Conservation (phyloP, 805 yeast species). For the Lipomyces spencermartinsiae region DNA sequence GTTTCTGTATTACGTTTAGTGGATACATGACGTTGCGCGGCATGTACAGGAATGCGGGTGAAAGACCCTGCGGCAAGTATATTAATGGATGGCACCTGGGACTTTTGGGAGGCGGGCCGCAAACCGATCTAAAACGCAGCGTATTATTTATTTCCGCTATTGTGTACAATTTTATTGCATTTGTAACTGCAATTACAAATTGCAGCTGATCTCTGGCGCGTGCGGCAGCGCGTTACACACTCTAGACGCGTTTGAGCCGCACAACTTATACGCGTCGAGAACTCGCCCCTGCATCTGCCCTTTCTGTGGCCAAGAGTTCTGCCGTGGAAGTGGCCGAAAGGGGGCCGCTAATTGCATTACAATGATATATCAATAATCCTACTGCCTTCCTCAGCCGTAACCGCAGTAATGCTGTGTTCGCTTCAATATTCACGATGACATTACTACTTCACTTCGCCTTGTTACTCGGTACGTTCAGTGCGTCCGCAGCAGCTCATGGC, state of each 20-base stretch:
- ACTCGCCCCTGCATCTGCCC: neutral
- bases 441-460: neutral
- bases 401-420: neutral
- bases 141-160: too few relatives aligned
- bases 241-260: neutral
- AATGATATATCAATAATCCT: neutral
- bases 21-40: too few relatives aligned
- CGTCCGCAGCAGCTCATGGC: slow-evolving; percentile 8
- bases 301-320: neutral
- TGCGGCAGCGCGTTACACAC: neutral
- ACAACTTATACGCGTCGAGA: neutral
- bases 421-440: neutral
- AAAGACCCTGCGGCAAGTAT: too few relatives aligned
- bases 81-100: too few relatives aligned
- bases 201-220: too few relatives aligned
- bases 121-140: too few relatives aligned
- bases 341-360: neutral
- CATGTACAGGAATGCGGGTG: too few relatives aligned
- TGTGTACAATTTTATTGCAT: too few relatives aligned
- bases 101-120: too few relatives aligned
- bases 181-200: too few relatives aligned
- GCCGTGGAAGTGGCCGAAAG: neutral
- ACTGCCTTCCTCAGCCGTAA: neutral
- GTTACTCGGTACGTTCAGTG: neutral
- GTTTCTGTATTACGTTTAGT: too few relatives aligned